Base-by-base conservation (phyloP, 1,284 basidiomycete species). In the Mixia osmundae region DNA sequence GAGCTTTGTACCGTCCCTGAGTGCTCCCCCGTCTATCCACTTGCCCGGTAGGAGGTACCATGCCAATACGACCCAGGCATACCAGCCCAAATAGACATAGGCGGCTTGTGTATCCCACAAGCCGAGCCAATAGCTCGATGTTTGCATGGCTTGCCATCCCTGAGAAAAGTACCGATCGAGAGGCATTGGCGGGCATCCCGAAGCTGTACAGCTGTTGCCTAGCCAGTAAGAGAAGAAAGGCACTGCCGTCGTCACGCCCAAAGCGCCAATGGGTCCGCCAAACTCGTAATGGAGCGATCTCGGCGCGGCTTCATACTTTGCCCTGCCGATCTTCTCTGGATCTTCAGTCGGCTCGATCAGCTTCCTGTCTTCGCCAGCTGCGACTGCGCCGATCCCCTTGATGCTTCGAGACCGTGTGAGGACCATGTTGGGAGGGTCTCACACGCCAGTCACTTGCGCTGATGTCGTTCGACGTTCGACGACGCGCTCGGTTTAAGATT, bases 31-130 rank as follows among this genome's bases (percentile, higher is more conserved):
- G 42, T 79, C 64, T 9, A 91, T 65, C 65, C 68, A 68, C 46
- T 83, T 76, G 5, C 82, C 87, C 0, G 91, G 91, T 5, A 97
- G 60, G 24, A 87, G 50, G 7, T 61, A 63, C 85, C 85, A 94
- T 7, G 78, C 67, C 2, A 69, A 55, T 28, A 95, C 69, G 44
- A 69, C 75, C 58, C 76, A 97, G 12, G 69, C 60, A 57, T 95
- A 95, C 89, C 89, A 97, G 0, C 56, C 77, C 36, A 76, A 56
- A 60, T 95, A 97, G 22, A 78, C 65, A 20, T 67, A 50, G 12
- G 68, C 56, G 0, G 78, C 85, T 39, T 82, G 61, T 0, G 67
- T 67, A 51, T 94, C 83, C 69, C 75, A 85, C 6, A 91, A 64
- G 23, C 62, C 55, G 38, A 57, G 60, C 74, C 75, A 78, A 66